Conservation (phyloP, 257 asterid species). For the Catharanthus roseus region DNA sequence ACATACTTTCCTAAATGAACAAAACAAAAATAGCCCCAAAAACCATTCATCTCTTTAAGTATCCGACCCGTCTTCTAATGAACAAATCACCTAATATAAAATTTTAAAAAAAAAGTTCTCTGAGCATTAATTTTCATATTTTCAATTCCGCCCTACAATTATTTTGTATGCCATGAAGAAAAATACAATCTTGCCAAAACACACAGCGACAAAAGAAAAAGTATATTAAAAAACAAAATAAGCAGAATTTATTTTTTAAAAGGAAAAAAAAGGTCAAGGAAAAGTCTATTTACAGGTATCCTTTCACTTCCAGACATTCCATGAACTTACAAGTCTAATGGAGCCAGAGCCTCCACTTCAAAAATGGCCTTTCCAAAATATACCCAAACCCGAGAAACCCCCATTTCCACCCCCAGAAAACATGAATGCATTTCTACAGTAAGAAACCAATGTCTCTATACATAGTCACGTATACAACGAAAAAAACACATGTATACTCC, state of each 20-base stretch:
- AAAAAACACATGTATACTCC: background rate
- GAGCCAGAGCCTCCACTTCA: background rate
- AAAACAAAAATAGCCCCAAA: background rate
- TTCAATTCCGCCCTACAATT: background rate
- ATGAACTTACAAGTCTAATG: background rate
- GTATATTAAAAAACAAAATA: too few relatives aligned
- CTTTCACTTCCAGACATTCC: background rate
- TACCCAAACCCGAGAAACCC: too few relatives aligned
- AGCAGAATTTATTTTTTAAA: background rate
- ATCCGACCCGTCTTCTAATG: background rate
- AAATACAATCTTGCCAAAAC: background rate
- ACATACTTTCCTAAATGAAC: background rate
- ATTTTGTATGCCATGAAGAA: too few relatives aligned
- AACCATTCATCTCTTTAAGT: background rate
- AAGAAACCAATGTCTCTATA: background rate
- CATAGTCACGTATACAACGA: background rate
- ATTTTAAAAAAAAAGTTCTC: background rate
- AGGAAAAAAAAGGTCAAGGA: background rate
- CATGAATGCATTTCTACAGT: background rate
- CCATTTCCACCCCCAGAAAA: background rate
- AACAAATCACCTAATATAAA: background rate
- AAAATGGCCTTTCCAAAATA: background rate
- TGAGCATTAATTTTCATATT: background rate
- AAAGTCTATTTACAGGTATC: background rate
- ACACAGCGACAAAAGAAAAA: background rate